phyloP scores from a whole-genome alignment of 2,329 filamentous ascomycete genomes.

The Aspergillus fructus region DNA sequence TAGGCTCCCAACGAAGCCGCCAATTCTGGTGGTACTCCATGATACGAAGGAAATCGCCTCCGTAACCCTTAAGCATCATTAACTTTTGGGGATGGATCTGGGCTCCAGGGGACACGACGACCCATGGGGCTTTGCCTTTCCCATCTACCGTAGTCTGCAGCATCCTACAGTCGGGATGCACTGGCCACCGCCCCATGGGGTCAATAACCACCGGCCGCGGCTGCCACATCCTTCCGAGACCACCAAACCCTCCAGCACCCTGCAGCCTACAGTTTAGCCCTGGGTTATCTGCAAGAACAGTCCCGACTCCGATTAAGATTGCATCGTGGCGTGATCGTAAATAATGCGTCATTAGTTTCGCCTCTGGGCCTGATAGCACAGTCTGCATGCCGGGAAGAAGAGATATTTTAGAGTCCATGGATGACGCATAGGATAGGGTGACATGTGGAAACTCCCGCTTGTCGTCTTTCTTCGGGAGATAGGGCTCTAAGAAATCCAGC shows the following conservation, averaged over 20 bases:
- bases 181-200: slow-evolving; percentile 71
- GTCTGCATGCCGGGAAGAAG: slow-evolving; percentile 79
- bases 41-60: slow-evolving; percentile 47
- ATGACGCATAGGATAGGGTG: slow-evolving; percentile 87
- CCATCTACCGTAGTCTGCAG: slow-evolving; percentile 63
- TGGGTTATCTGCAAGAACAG: slow-evolving; percentile 81
- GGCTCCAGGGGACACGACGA: slow-evolving; percentile 57
- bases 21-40: slow-evolving; percentile 39
- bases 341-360: slow-evolving; percentile 92
- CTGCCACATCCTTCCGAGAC: slow-evolving; percentile 56
- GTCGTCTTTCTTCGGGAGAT: slow-evolving; percentile 46
- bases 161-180: slow-evolving; percentile 62
- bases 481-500: slow-evolving; percentile 50
- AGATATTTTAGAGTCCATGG: slow-evolving; percentile 78
- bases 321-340: slow-evolving; percentile 79
- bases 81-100: slow-evolving; percentile 49
- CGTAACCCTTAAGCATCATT: slow-evolving; percentile 46
- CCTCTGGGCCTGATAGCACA: slow-evolving; percentile 74
- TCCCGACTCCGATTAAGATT: slow-evolving; percentile 82
- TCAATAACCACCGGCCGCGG: slow-evolving; percentile 83
- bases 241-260: slow-evolving; percentile 58
- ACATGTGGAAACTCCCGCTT: slow-evolving; percentile 52
- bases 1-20: slow-evolving; percentile 62
- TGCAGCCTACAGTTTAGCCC: slow-evolving; percentile 77
- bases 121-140: slow-evolving; percentile 70